Base-by-base conservation (phyloP, 257 asterid genomes). In the Agastache rugosa region DNA sequence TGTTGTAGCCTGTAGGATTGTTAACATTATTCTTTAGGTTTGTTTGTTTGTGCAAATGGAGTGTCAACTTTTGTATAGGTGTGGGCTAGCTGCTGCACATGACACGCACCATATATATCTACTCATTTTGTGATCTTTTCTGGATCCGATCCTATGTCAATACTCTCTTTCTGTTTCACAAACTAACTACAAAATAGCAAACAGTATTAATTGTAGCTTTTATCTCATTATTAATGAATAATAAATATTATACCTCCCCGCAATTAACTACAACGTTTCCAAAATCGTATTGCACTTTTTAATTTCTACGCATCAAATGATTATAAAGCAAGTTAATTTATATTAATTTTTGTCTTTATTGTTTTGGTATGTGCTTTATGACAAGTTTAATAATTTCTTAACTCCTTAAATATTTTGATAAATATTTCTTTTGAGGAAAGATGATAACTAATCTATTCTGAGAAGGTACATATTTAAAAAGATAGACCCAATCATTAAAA, bases 91-190 rank as follows among this genome's bases (percentile, higher is more conserved):
- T n/a, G n/a, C n/a, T 71, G 83, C 86, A 80, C 84, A 83, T 73
- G 84, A 74, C 56, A 61, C 56, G 29, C 60, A 80, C 10, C 29
- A 53, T 53, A 61, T 79, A 53, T 53, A 61, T 79, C 79, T 79
- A 87, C 88, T 85, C 89, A 78, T 85, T 78, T 67, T 74, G 31
- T 63, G 51, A 85, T 88, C 88, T 77, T 78, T 78, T 75, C 68
- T 87, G 86, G 87, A 84, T 88, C 84, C 90, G 87, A 84, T 88
- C 84, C 90, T 72, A 82, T 80, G 89, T 75, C 78, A 77, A 80
- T 76, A 79, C 71, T 50, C 45, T 12, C n/a, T 11, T 25, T 7
- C 37, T 31, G 37, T 31, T 7, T 4, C 67, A 35, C 22, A 75
- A 71, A 75, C 77, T 51, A 80, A 62, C 74, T 81, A 82, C 85